These are phyloP conservation scores for Fusarium veterinarium DNA, from an alignment of 2,329 filamentous ascomycete species.

Conservation along the genomic window DNA sequence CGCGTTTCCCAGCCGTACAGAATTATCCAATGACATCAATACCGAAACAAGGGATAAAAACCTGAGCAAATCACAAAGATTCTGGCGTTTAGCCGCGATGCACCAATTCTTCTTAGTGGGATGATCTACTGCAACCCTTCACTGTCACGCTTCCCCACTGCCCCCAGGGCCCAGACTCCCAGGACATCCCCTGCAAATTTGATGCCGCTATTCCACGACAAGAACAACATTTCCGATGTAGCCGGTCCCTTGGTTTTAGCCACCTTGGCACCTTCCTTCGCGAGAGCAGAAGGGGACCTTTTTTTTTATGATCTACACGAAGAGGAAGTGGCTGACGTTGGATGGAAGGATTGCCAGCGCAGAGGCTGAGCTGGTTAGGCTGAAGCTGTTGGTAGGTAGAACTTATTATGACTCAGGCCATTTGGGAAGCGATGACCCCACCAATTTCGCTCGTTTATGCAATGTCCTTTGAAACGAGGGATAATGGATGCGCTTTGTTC, in stretches of 20 bases:
- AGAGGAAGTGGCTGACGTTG: background rate
- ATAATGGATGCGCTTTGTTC: background rate
- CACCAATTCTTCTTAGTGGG: background rate
- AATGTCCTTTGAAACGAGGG: background rate
- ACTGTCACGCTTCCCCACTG: background rate
- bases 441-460: background rate
- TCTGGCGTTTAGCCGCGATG: background rate
- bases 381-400: background rate
- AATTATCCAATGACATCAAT: background rate
- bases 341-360: background rate
- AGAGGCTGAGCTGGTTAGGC: background rate
- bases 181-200: background rate
- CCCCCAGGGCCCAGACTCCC: background rate
- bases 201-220: background rate
- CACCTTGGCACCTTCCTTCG: background rate
- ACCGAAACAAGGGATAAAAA: background rate
- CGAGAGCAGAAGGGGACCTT: background rate
- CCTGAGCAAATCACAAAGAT: background rate
- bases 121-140: background rate
- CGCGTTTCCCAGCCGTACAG: background rate
- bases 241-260: background rate
- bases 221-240: background rate
- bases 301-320: background rate
- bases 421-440: background rate
- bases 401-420: background rate